Conservation (phyloP, 2,329 filamentous ascomycete species). For the Plectosphaerella sp. region DNA sequence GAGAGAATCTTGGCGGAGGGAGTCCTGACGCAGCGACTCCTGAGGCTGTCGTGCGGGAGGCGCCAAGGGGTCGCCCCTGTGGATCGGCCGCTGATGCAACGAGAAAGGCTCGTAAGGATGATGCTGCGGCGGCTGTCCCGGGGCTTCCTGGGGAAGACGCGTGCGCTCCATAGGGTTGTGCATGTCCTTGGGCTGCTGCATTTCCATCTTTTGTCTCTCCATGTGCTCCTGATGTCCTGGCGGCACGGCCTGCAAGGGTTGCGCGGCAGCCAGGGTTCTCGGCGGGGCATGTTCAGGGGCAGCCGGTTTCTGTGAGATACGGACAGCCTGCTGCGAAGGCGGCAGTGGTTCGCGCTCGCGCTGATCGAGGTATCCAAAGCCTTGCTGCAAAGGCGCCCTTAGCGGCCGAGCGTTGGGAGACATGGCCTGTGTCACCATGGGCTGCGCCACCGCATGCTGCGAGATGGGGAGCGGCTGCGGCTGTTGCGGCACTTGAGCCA, state of each 20-base stretch:
- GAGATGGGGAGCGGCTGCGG: conserved; percentile 22
- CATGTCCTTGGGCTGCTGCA: conserved; percentile 19
- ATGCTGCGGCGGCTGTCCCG: conserved; percentile 17
- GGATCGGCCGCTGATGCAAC: conserved; percentile 29
- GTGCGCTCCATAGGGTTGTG: conserved; percentile 16
- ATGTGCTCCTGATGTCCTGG: conserved; percentile 24
- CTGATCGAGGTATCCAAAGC: conserved; percentile 38
- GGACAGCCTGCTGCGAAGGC: conserved; percentile 28
- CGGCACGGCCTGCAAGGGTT: conserved; percentile 26
- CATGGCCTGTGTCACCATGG: conserved; percentile 35
- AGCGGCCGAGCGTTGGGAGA: conserved; percentile 40
- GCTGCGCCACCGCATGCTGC: conserved; percentile 31
- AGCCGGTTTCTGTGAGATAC: conserved; percentile 34
- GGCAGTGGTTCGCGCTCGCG: conserved; percentile 29
- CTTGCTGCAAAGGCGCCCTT: conserved; percentile 33
- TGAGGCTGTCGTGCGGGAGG: conserved; percentile 32
- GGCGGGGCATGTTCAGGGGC: conserved; percentile 28
- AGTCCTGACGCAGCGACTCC: conserved; percentile 27
- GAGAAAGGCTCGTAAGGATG: conserved; percentile 41
- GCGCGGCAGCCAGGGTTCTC: conserved; percentile 26
- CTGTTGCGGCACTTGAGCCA: conserved; percentile 4
- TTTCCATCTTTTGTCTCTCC: conserved; percentile 7
- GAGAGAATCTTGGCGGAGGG: too few species aligned
- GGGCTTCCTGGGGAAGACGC: conserved; percentile 27
- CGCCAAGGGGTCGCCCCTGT: conserved; percentile 35